These are phyloP conservation scores for Sarocladium kiliense DNA, from an alignment of 2,329 filamentous ascomycete species.

Conservation along the genomic window DNA sequence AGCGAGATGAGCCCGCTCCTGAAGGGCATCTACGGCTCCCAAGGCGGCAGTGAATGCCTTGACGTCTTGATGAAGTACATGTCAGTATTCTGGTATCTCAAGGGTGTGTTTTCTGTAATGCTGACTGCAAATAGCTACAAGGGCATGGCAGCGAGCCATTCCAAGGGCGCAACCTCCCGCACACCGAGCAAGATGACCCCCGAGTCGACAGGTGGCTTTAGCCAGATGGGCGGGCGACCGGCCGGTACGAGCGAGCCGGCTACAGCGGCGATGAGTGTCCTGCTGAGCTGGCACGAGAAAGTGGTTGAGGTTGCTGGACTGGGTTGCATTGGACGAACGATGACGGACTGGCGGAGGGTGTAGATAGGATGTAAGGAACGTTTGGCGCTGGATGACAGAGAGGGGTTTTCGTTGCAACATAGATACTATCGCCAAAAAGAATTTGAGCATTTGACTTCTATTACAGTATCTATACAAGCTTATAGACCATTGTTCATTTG, in stretches of 20 bases:
- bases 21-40: conserved; percentile 70
- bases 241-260: conserved; percentile 58
- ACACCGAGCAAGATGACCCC: conserved; percentile 52
- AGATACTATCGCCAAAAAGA: conserved; percentile 5
- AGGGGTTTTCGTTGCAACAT: neutral
- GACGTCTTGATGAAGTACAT: conserved; percentile 98
- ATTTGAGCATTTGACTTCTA: neutral
- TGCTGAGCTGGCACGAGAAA: conserved; percentile 99
- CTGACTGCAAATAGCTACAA: conserved; percentile 61
- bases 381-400: neutral
- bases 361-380: conserved; percentile 13
- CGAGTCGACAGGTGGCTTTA: conserved; percentile 77
- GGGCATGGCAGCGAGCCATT: conserved; percentile 63
- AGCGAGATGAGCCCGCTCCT: conserved; percentile 91
- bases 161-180: conserved; percentile 34
- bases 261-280: conserved; percentile 88
- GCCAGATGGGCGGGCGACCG: conserved; percentile 62
- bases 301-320: conserved; percentile 88
- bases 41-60: conserved; percentile 76
- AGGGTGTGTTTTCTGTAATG: too few species aligned
- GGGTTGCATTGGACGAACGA: conserved; percentile 86
- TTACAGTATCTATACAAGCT: conserved; percentile 5
- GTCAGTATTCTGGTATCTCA: too few species aligned
- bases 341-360: conserved; percentile 90
- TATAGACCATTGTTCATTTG: conserved; percentile 34